phyloP scores from a whole-genome alignment of 176 grass and related monocot species.

The Ampelocalamus luodianensis region DNA sequence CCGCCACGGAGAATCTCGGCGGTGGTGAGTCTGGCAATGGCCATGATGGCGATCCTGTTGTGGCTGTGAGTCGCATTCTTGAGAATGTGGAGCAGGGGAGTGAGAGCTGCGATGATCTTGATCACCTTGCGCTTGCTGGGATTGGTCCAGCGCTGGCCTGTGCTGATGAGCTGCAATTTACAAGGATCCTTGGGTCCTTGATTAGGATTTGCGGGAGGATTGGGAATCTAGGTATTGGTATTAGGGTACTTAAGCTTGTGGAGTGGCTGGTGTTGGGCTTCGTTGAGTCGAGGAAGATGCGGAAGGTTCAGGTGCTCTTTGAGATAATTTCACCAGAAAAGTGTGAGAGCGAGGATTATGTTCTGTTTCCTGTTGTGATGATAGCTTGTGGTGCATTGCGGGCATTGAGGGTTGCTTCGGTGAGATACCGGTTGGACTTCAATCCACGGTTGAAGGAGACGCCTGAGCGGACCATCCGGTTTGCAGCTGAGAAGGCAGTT shows the following conservation, averaged over 20 bases:
- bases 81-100: constrained; percentile 26
- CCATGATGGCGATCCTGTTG: constrained; percentile 19
- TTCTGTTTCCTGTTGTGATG: constrained; percentile 65
- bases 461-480: constrained; percentile 61
- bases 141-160: constrained; percentile 61
- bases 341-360: constrained; percentile 38
- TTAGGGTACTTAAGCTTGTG: constrained; percentile 72
- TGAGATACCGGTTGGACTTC: constrained; percentile 62
- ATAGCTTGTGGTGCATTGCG: constrained; percentile 52
- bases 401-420: constrained; percentile 58
- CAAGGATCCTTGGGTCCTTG: constrained; percentile 44
- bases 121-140: constrained; percentile 58
- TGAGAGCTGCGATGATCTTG: constrained; percentile 20
- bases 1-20: constrained; percentile 8
- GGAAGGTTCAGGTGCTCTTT: constrained; percentile 54
- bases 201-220: constrained; percentile 54
- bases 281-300: constrained; percentile 51
- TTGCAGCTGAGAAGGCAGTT: constrained; percentile 53
- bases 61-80: constrained; percentile 28
- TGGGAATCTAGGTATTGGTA: constrained; percentile 28
- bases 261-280: constrained; percentile 78
- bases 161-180: constrained; percentile 41
- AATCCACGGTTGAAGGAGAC: constrained; percentile 59
- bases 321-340: constrained; percentile 47
- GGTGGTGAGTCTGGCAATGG: not conserved